Percentiles rank a stretch among this genome's conserved stretches.
These are phyloP conservation scores for Lenzites betulinus DNA, from an alignment of 768 basidiomycete species.

Conservation along the genomic window DNA sequence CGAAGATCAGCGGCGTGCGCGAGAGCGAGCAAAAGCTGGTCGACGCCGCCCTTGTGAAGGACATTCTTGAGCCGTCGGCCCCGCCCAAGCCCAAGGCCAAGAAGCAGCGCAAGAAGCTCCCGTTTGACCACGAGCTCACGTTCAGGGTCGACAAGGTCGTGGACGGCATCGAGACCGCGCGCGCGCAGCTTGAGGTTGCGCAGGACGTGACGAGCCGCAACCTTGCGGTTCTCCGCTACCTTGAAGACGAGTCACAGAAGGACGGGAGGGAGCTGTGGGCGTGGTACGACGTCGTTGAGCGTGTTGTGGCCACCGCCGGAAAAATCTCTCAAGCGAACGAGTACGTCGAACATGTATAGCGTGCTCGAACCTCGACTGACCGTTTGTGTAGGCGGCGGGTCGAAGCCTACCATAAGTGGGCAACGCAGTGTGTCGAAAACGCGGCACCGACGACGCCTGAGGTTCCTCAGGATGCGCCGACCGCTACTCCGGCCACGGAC, in stretches of 20 bases:
- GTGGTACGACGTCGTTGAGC: neutral
- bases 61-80: neutral
- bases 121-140: neutral
- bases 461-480: neutral
- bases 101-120: neutral
- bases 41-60: conserved; percentile 5
- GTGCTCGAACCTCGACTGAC: neutral
- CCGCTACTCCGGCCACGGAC: neutral
- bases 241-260: neutral
- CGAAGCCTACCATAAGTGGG: conserved; percentile 1
- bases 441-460: neutral
- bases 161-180: neutral
- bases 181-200: neutral
- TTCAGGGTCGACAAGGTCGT: conserved; percentile 7
- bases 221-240: neutral
- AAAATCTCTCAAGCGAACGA: neutral
- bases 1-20: neutral
- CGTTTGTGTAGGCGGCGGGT: neutral
- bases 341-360: neutral
- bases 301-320: neutral
- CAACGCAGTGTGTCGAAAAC: neutral
- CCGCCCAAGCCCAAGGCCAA: neutral
- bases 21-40: neutral
- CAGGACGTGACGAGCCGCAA: neutral
- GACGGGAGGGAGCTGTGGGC: conserved; percentile 7